Percentiles rank a stretch among this genome's conserved stretches.
phyloP scores from a whole-genome alignment of 2,329 filamentous ascomycete species.

The Pseudogymnoascus pannorum region DNA sequence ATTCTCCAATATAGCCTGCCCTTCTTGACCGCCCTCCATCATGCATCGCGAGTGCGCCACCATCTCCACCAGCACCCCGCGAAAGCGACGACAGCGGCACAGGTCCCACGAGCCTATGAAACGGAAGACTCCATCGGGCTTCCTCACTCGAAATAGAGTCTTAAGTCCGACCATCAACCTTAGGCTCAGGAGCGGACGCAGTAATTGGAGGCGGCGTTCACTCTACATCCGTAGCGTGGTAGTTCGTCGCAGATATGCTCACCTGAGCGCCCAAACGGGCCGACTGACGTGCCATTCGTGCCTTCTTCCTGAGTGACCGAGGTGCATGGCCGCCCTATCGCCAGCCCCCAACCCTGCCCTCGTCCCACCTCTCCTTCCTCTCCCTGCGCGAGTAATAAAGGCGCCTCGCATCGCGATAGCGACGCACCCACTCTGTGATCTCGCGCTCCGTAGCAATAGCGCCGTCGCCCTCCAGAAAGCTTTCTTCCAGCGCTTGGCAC shows the following conservation, averaged over 20 bases:
- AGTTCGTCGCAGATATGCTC: not conserved
- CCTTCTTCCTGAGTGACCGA: not conserved
- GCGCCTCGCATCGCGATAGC: slow-evolving; percentile 73
- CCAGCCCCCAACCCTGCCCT: slow-evolving; percentile 92
- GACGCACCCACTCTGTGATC: slow-evolving; percentile 73
- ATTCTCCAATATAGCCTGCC: not conserved
- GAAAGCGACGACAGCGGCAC: not conserved
- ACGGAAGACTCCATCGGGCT: not conserved
- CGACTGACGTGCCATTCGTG: not conserved
- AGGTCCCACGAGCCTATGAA: not conserved
- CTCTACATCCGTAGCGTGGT: not conserved
- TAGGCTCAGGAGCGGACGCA: not conserved
- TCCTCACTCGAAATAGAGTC: not conserved
- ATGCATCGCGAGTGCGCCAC: not conserved
- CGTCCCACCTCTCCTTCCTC: slow-evolving; percentile 89
- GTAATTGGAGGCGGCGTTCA: not conserved
- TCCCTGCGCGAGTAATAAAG: slow-evolving; percentile 75
- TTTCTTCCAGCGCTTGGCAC: slow-evolving; percentile 81
- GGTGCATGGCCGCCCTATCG: slow-evolving; percentile 42
- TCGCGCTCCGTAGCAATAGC: slow-evolving; percentile 68
- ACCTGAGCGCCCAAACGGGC: slow-evolving; percentile 3
- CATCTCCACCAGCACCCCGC: not conserved
- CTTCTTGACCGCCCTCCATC: not conserved
- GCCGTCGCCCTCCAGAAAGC: slow-evolving; percentile 58
- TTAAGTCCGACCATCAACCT: not conserved